A percentile compares a stretch with the other conserved stretches of the same genome.
These are phyloP conservation scores for Penstemon eatonii DNA, from an alignment of 257 asterid genomes.

Conservation along the genomic window DNA sequence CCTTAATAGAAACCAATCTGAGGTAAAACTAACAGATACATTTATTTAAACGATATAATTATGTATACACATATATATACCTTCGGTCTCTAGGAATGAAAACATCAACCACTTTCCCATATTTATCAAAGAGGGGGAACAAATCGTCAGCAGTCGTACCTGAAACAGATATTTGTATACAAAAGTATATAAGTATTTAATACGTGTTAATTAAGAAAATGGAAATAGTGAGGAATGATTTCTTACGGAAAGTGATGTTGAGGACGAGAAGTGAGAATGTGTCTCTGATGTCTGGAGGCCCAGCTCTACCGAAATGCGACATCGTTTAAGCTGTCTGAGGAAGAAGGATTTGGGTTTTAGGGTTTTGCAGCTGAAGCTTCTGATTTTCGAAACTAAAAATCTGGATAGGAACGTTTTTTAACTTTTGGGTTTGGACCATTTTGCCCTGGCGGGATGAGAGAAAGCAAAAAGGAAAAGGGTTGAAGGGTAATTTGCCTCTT, in stretches of 20 bases:
- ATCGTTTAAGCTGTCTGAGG: conserved; percentile 26
- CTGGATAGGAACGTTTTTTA: too few relatives aligned
- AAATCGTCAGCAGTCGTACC: conserved; percentile 86
- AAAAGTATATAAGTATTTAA: background rate
- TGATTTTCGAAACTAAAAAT: background rate
- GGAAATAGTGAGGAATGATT: background rate
- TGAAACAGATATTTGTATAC: conserved; percentile 12
- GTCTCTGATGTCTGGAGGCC: conserved; percentile 82
- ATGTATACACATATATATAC: conserved; percentile 27
- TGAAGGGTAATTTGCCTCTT: too few relatives aligned
- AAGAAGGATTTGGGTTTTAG: conserved; percentile 21
- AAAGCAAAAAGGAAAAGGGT: too few relatives aligned
- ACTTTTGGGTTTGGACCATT: too few relatives aligned
- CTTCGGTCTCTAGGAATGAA: conserved; percentile 86
- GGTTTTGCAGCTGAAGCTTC: background rate
- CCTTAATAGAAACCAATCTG: background rate
- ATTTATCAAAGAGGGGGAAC: conserved; percentile 76
- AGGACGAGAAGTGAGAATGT: conserved; percentile 74
- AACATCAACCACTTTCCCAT: conserved; percentile 82
- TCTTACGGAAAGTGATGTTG: conserved; percentile 70
- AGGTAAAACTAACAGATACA: background rate
- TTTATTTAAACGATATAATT: too few relatives aligned
- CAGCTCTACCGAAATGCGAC: conserved; percentile 84
- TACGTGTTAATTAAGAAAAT: background rate
- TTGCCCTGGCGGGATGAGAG: too few relatives aligned